Evolutionary conservation across 305 asterid species (phyloP).

Genomic region (Plantago lanceolata): DNA sequence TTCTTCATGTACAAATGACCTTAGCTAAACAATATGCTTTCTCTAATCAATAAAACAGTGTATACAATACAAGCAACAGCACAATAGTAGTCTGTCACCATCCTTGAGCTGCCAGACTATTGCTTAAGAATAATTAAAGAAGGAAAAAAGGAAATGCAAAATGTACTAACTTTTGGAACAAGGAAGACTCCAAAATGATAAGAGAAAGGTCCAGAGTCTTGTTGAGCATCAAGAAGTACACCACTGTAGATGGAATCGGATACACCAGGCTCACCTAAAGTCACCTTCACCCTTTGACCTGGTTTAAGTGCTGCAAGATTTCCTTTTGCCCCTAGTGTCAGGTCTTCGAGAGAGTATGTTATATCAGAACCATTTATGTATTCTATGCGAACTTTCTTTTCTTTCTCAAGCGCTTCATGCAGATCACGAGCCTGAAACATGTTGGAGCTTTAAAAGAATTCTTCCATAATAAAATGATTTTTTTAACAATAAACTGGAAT

Average conservation of each 20-base stretch:
- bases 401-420: conserved; percentile 57
- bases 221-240: conserved; percentile 72
- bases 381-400: conserved; percentile 48
- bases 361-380: conserved; percentile 49
- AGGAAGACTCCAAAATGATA: conserved; percentile 72
- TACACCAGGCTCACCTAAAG: conserved; percentile 66
- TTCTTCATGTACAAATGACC: too few relatives aligned
- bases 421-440: conserved; percentile 56
- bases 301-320: conserved; percentile 60
- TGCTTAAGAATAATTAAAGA: not conserved
- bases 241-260: conserved; percentile 62
- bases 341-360: conserved; percentile 67
- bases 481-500: not conserved
- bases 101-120: too few relatives aligned
- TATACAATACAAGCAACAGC: too few relatives aligned
- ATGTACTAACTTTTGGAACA: conserved; percentile 68
- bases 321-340: conserved; percentile 74
- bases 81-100: too few relatives aligned
- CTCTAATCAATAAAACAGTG: too few relatives aligned
- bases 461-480: not conserved
- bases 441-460: conserved; percentile 17
- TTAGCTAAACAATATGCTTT: too few relatives aligned
- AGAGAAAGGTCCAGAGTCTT: conserved; percentile 48
- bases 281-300: conserved; percentile 64
- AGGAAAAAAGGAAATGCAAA: not conserved